Evolutionary conservation across 1,284 basidiomycete species (phyloP).

Genomic region (Moniliophthora roreri): DNA sequence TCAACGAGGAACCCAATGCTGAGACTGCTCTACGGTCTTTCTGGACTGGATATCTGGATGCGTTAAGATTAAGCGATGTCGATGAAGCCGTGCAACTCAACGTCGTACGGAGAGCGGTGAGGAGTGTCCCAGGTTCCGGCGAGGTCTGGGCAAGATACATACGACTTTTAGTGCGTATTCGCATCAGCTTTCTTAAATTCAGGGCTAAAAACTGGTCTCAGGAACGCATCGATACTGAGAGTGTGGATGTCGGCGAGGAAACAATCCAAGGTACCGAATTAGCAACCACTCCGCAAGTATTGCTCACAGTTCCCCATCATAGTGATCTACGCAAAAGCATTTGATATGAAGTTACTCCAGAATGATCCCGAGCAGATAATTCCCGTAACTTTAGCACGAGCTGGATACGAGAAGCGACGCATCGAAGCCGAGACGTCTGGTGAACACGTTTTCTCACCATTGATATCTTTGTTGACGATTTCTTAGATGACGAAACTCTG

Average conservation of each 20-base stretch:
- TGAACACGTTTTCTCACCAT: constrained; percentile 24
- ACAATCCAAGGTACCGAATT: constrained; percentile 33
- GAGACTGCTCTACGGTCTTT: constrained; percentile 61
- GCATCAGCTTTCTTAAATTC: not conserved
- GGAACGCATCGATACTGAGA: constrained; percentile 38
- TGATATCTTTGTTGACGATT: constrained; percentile 7
- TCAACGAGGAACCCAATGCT: constrained; percentile 48
- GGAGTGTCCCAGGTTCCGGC: constrained; percentile 69
- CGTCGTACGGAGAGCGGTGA: constrained; percentile 53
- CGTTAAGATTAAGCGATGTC: constrained; percentile 46
- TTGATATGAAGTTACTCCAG: constrained; percentile 53
- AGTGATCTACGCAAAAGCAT: constrained; percentile 61
- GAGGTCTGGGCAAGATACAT: constrained; percentile 76
- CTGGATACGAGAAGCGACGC: constrained; percentile 60
- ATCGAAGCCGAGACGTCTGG: constrained; percentile 47
- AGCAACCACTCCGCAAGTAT: not conserved
- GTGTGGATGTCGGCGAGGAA: constrained; percentile 31
- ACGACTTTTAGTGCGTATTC: constrained; percentile 54
- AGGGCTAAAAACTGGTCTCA: constrained; percentile 19
- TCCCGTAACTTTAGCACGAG: constrained; percentile 64
- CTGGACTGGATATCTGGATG: constrained; percentile 66
- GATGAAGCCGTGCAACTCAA: constrained; percentile 40
- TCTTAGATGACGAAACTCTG: constrained; percentile 46
- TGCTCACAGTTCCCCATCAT: constrained; percentile 4
- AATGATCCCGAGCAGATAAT: constrained; percentile 67